Base-by-base conservation (phyloP, 768 basidiomycete species). In the Phanerochaete carnosa region DNA sequence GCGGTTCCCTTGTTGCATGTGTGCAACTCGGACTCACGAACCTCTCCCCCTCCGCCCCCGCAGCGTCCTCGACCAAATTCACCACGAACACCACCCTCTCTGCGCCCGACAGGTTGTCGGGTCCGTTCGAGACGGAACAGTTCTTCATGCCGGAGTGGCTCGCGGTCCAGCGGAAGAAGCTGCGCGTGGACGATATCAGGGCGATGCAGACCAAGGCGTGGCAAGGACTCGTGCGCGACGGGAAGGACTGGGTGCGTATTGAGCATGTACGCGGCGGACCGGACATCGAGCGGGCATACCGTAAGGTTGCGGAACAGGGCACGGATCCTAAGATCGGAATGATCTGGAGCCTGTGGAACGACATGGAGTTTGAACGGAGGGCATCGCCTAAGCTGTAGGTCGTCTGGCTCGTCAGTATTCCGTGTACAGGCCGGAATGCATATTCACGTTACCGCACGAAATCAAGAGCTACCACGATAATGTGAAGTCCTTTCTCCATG, bases 61-160 rank as follows among this genome's bases (percentile, higher is more conserved):
- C 60, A 16, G 63, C 60, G 12, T 67, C 69, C 25, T 63, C 68
- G 8, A 65, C 70, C 5, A 64, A 74, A 25, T 68, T 76, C 39
- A 82, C 64, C 19, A 71, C 70, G 3, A 80, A 79, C 55, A 70
- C 74, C 1, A 74, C 77, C 29, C 46, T 50, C n/a, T 28, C 32
- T 19, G n/a, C 19, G 3, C 57, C 19, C 19, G 37, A n/a, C 50
- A 64, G 69, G 32, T 26, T 26, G 15, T 16, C 9, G 23, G 53
- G 26, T 7, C 13, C 45, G 11, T 25, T 33, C 32, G 68, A 66
- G 2, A 60, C 79, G 12, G 85, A 87, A 63, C 71, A 72, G 15
- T 89, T 89, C 68, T 89, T 89, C 72, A 87, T 84, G 85, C 79
- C 80, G 2, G 85, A 87, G 69, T 89, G 88, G 88, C 74, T 89